phyloP scores from a whole-genome alignment of 306 rosid species.

The Pueraria montana region DNA sequence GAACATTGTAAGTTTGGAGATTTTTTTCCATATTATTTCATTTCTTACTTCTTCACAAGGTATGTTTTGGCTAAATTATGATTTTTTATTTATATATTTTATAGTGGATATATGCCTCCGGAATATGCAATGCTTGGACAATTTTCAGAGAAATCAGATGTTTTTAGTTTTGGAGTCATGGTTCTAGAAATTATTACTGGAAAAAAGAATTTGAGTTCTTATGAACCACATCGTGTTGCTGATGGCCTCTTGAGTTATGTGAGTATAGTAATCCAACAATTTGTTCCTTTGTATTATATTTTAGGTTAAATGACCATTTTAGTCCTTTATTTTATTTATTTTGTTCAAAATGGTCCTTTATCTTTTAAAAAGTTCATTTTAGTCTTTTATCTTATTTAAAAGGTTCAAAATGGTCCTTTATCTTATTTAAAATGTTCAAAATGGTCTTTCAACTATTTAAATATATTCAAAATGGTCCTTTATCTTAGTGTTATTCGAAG shows the following conservation, averaged over 20 bases:
- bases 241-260: not conserved
- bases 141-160: not conserved
- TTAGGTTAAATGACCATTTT: too few species aligned
- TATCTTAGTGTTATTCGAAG: too few species aligned
- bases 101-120: not conserved
- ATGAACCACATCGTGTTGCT: not conserved
- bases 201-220: slow-evolving; percentile 1
- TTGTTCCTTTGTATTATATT: not conserved
- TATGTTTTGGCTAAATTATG: not conserved
- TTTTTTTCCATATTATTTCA: not conserved
- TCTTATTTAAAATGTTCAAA: too few species aligned
- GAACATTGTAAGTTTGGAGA: not conserved
- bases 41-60: not conserved
- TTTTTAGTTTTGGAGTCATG: slow-evolving; percentile 1
- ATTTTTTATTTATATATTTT: not conserved
- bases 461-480: too few species aligned
- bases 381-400: too few species aligned
- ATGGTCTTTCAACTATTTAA: too few species aligned
- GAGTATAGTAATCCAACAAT: not conserved
- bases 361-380: too few species aligned
- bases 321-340: too few species aligned
- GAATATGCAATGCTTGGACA: not conserved
- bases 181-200: not conserved
- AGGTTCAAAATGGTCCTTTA: too few species aligned
- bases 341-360: too few species aligned